A percentile compares a stretch with the other conserved stretches of the same genome.
Evolutionary conservation across 2,329 filamentous ascomycete species (phyloP).

Genomic region (Xylaria sp.): DNA sequence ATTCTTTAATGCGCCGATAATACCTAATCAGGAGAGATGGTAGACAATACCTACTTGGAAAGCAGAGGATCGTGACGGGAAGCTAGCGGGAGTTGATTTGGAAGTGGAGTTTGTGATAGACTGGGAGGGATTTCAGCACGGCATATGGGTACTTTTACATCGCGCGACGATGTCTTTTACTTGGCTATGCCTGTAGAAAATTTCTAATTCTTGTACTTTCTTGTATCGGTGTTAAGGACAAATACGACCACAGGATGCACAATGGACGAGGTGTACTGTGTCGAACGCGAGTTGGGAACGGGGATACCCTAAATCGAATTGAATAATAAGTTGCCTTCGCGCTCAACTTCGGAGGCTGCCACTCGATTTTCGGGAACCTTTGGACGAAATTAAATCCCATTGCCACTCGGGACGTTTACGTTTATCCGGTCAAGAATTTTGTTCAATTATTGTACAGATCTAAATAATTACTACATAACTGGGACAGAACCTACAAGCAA

Average conservation of each 20-base stretch:
- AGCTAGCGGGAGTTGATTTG: slow-evolving; percentile 48
- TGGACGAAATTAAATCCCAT: slow-evolving; percentile 43
- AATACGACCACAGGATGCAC: slow-evolving; percentile 52
- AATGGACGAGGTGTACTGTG: slow-evolving; percentile 52
- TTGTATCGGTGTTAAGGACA: slow-evolving; percentile 53
- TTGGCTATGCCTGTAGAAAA: slow-evolving; percentile 49
- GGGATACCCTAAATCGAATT: slow-evolving; percentile 35
- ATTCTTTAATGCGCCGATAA: slow-evolving; percentile 31
- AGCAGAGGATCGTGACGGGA: slow-evolving; percentile 53
- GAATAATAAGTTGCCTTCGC: slow-evolving; percentile 32
- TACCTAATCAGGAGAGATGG: slow-evolving; percentile 46
- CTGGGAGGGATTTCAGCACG: slow-evolving; percentile 44
- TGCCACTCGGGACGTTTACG: slow-evolving; percentile 24
- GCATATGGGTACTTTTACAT: slow-evolving; percentile 51
- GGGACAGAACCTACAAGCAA: background rate
- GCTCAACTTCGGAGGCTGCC: slow-evolving; percentile 12
- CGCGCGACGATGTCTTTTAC: slow-evolving; percentile 52
- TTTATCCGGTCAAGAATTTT: slow-evolving; percentile 40
- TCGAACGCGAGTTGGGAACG: slow-evolving; percentile 40
- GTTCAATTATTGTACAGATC: slow-evolving; percentile 44
- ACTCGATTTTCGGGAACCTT: slow-evolving; percentile 27
- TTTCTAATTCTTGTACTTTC: slow-evolving; percentile 58
- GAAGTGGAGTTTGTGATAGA: slow-evolving; percentile 47
- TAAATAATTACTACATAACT: slow-evolving; percentile 4
- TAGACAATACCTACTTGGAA: slow-evolving; percentile 49